Conservation (phyloP, 2,329 filamentous ascomycete genomes). For the Neofusicoccum sp. region DNA sequence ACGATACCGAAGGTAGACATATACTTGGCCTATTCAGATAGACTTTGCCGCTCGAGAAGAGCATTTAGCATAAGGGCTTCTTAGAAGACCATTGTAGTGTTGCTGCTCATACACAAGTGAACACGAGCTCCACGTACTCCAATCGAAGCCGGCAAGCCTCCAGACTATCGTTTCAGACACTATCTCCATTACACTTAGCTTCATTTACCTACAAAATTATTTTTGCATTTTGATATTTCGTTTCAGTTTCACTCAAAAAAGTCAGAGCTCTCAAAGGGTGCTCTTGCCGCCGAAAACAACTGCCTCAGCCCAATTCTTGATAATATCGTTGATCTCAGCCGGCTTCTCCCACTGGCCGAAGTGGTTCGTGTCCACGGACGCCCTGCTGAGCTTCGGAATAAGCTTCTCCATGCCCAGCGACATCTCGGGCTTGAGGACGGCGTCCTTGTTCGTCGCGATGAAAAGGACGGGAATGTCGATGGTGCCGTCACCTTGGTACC, state of each 20-base stretch:
- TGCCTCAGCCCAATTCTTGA: slow-evolving; percentile 65
- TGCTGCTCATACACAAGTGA: too few species aligned
- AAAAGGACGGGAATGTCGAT: slow-evolving; percentile 62
- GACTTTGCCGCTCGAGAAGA: too few species aligned
- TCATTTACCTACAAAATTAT: too few species aligned
- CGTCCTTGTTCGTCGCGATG: slow-evolving; percentile 69
- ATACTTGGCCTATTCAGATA: too few species aligned
- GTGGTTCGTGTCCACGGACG: slow-evolving; percentile 69
- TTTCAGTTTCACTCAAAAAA: background rate
- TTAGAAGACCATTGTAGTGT: too few species aligned
- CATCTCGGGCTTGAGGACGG: slow-evolving; percentile 70
- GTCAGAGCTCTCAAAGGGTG: slow-evolving; percentile 39
- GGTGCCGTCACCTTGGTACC: slow-evolving; percentile 30
- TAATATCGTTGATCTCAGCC: slow-evolving; percentile 65
- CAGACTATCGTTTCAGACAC: too few species aligned
- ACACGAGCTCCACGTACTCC: too few species aligned
- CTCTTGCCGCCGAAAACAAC: slow-evolving; percentile 50
- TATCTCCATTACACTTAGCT: too few species aligned
- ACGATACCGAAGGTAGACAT: too few species aligned
- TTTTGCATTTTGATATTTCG: too few species aligned
- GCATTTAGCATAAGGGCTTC: too few species aligned
- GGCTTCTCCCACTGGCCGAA: slow-evolving; percentile 80
- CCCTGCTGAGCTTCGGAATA: slow-evolving; percentile 63
- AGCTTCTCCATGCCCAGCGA: slow-evolving; percentile 67
- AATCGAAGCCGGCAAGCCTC: too few species aligned